phyloP scores from a whole-genome alignment of 1,139 yeast species.

The Yamadazyma buinensis region DNA sequence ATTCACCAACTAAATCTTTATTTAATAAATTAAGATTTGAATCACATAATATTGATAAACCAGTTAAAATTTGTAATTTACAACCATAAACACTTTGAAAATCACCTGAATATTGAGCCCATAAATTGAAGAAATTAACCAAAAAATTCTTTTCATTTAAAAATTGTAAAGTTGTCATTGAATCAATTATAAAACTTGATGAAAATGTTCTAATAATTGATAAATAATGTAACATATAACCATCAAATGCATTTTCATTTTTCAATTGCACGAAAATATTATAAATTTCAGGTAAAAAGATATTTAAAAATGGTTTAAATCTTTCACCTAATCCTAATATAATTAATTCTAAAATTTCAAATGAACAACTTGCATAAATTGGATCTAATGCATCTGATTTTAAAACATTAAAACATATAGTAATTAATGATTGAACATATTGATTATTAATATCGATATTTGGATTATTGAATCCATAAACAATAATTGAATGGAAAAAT shows the following conservation, averaged over 20 bases:
- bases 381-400: conserved; percentile 38
- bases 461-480: conserved; percentile 38
- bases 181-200: conserved; percentile 38
- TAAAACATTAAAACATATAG: conserved; percentile 35
- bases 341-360: conserved; percentile 40
- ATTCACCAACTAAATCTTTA: conserved; percentile 35
- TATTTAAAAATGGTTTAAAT: conserved; percentile 30
- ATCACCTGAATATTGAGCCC: conserved; percentile 46
- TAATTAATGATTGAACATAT: conserved; percentile 36
- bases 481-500: conserved; percentile 47
- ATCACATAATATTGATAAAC: conserved; percentile 29
- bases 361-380: conserved; percentile 38
- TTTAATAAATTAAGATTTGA: conserved; percentile 27
- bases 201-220: conserved; percentile 44
- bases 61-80: conserved; percentile 48
- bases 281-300: conserved; percentile 36
- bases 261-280: conserved; percentile 34
- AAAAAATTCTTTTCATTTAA: conserved; percentile 36
- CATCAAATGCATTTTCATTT: conserved; percentile 41
- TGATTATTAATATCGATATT: conserved; percentile 34
- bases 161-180: conserved; percentile 34
- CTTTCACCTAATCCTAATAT: conserved; percentile 35
- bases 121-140: conserved; percentile 39
- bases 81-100: conserved; percentile 57
- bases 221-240: conserved; percentile 45